Base-by-base conservation (phyloP, 2,329 filamentous ascomycete genomes). In the Ophiostoma novo-ulmi region DNA sequence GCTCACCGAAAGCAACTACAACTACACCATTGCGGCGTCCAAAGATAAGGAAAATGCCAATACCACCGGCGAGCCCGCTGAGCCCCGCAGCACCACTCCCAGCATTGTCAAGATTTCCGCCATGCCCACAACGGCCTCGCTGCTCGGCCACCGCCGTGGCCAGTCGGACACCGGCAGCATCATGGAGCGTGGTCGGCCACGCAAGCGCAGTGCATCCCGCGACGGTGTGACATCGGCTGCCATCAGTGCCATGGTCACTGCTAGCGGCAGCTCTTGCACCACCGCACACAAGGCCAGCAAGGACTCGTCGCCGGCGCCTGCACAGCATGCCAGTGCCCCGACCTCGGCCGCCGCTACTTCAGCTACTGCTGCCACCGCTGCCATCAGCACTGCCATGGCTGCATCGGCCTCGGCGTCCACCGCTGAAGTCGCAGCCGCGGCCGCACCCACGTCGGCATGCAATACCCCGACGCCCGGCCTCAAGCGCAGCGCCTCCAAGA, bases 141-240 rank as follows among this genome's bases (percentile, higher is more conserved):
- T 77, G 20, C 36, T 71, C 2, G 76, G 80, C 4, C 86, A 89
- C 74, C 81, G 82, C 69, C 81, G 87, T 67, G 82, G 83, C 26
- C 82, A 83, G 68, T 89, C 87, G 0, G 87, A 89, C 70, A 82
- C 84, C 0, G 85, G 82, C 14, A 84, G 84, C 72, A 85, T 88
- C 65, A 86, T 87, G 83, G 86, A 89, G 71, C 81, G 87, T 63
- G 87, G 87, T 5, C 82, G 87, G n/a, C 85, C 87, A 0, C 83
- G 84, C 71, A 88, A 86, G 78, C 81, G 85, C 69, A 76, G 76
- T 14, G 84, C 52, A 1, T 70, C 72, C n/a, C 72, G 72, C 7
- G 72, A 73, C 1, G 71, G 70, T 2, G 36, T 69, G 6, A 63
- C 70, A 14, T 66, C 71, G 10, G 55, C 68, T 1, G 68, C 70